Conservation (phyloP, 192 early-diverging fungal species). For the Podila minutissima region DNA sequence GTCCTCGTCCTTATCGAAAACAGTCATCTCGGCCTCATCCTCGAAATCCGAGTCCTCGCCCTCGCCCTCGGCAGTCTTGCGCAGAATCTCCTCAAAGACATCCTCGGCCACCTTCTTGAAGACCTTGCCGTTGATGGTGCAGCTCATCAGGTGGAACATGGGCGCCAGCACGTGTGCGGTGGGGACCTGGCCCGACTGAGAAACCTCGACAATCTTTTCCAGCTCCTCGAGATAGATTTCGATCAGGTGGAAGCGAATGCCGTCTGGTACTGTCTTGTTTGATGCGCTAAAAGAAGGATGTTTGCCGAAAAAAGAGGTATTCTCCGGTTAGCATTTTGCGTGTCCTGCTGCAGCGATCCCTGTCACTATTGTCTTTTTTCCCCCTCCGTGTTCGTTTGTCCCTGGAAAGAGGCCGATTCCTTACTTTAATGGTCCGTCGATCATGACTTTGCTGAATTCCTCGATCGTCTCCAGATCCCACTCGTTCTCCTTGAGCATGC, state of each 20-base stretch:
- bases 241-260: conserved; percentile 74
- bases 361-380: neutral
- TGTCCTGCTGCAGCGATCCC: neutral
- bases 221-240: conserved; percentile 81
- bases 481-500: conserved; percentile 63
- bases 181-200: conserved; percentile 53
- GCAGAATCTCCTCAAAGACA: conserved; percentile 55
- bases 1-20: conserved; percentile 43
- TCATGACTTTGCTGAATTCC: conserved; percentile 62
- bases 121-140: conserved; percentile 59
- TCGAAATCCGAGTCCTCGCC: conserved; percentile 45
- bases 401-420: neutral
- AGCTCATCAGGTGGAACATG: conserved; percentile 59
- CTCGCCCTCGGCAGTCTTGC: conserved; percentile 49
- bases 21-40: conserved; percentile 30
- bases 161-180: conserved; percentile 61
- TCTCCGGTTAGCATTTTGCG: neutral
- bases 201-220: conserved; percentile 64
- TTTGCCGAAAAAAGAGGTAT: neutral
- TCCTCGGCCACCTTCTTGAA: conserved; percentile 59
- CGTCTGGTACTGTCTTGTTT: conserved; percentile 68
- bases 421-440: conserved; percentile 73
- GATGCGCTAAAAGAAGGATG: conserved; percentile 55
- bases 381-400: neutral
- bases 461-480: conserved; percentile 66